Base-by-base conservation (phyloP, 148 eudicot species). In the Camellia lanceoleosa region DNA sequence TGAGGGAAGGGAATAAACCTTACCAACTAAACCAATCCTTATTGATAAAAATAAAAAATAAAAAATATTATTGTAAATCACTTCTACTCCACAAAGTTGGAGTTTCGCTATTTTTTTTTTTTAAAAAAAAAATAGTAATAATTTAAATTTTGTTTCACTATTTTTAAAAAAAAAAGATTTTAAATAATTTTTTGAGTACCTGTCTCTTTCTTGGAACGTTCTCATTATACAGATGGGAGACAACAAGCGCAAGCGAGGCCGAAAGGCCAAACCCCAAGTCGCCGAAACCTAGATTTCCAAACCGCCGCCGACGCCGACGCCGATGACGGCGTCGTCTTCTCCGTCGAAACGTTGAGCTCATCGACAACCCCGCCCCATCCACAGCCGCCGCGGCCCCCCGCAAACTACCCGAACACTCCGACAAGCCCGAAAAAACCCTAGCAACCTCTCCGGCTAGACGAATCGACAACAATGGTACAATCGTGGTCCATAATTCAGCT, bases 221-320 rank as follows among this genome's bases (percentile, higher is more conserved):
- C 52, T 49, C 52, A 49, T 49, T 3, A 49, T 7, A 49, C 52
- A 49, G 7, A 82, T 82, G 84, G 85, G 65, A 0, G 87, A 77
- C 62, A 74, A 74, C 78, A 88, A 89, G 49, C 89, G 85, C 9
- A 86, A 85, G 55, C 85, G 92, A 1, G 89, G 87, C 79, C 84
- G 90, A 43, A 86, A 88, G 64, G 76, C 84, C 78, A 87, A 87
- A 67, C 43, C 55, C 77, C 70, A 16, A 52, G 18, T 54, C 9
- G 74, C 86, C 68, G 82, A 84, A 77, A 81, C 86, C 86, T 63
- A 86, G 85, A 79, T 71, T 16, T 51, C 51, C 80, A 77, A 64
- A 68, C 82, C 18, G 20, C 74, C 30, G 14, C 68, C 74, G 9
- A 80, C 43, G 8, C 85, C 73, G 30, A 23, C 30, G 63, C 49